These are phyloP conservation scores for Mucor indicus DNA, from an alignment of 371 early-diverging fungal species.

Conservation along the genomic window DNA sequence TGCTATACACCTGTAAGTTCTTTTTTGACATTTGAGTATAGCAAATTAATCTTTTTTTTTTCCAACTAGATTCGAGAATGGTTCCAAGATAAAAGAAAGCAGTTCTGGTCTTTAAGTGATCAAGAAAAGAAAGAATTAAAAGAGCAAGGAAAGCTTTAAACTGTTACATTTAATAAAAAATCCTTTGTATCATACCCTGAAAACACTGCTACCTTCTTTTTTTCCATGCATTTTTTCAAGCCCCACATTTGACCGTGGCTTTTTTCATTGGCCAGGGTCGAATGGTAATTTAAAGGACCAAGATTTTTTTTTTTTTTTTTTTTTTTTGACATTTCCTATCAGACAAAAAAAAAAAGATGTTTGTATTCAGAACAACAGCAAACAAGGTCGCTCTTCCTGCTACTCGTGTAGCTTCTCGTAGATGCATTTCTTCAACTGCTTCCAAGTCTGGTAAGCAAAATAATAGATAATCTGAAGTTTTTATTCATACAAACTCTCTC, in stretches of 20 bases:
- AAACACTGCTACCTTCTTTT: no score
- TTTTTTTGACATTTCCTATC: constrained; percentile 10
- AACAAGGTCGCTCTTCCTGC: constrained; percentile 48
- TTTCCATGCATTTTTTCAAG: no score
- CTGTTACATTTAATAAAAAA: neutral
- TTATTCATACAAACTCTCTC: neutral
- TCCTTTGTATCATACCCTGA: no score
- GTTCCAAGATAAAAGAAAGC: constrained; percentile 35
- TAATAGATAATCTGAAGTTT: neutral
- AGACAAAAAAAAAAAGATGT: constrained; percentile 29
- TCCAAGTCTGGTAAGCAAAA: constrained; percentile 32
- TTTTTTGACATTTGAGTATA: neutral
- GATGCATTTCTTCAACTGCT: constrained; percentile 41
- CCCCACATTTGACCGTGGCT: constrained; percentile 3
- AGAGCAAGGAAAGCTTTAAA: constrained; percentile 39
- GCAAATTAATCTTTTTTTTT: neutral
- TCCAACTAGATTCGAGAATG: constrained; percentile 36
- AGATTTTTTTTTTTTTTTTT: constrained; percentile 11
- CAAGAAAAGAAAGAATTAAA: constrained; percentile 40
- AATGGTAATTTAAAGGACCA: constrained; percentile 16
- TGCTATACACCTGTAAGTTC: constrained; percentile 45
- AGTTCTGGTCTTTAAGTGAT: constrained; percentile 40
- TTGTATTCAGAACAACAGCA: constrained; percentile 48
- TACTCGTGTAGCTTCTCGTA: constrained; percentile 46
- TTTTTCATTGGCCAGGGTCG: constrained; percentile 1